Percentiles rank a stretch among this genome's conserved stretches.
These are phyloP conservation scores for Quercus lobata DNA, from an alignment of 331 rosid species.

Conservation along the genomic window DNA sequence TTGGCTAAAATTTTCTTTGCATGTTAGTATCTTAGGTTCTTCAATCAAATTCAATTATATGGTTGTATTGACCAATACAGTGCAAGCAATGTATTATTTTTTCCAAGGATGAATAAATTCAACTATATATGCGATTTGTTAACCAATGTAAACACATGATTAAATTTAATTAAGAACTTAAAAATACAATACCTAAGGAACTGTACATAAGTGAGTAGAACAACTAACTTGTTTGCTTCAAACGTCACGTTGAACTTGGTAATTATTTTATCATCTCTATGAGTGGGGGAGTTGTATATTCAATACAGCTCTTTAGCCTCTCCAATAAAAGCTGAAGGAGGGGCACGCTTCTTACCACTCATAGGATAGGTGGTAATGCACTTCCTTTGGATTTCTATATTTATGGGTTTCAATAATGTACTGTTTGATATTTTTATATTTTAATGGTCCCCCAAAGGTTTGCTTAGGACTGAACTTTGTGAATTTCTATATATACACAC, in stretches of 20 bases:
- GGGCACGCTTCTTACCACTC: neutral
- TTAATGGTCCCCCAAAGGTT: neutral
- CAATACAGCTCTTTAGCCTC: neutral
- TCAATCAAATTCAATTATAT: too few species aligned
- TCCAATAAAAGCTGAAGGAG: neutral
- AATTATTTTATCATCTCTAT: neutral
- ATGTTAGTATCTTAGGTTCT: too few species aligned
- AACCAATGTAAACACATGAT: too few species aligned
- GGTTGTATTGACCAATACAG: too few species aligned
- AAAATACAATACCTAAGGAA: too few species aligned
- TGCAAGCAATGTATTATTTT: too few species aligned
- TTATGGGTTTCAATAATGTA: neutral
- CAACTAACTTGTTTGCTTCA: neutral
- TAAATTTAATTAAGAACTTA: too few species aligned
- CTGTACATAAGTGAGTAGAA: too few species aligned
- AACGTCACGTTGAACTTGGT: neutral
- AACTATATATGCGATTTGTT: too few species aligned
- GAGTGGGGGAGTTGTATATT: neutral
- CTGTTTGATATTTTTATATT: neutral
- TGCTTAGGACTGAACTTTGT: neutral
- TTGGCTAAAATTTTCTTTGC: too few species aligned
- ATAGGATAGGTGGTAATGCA: neutral
- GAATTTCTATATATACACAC: slow-evolving; percentile 33
- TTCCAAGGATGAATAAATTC: too few species aligned
- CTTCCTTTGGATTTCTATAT: neutral